A percentile compares a stretch with the other conserved stretches of the same genome.
phyloP scores from a whole-genome alignment of 305 asterid genomes.

The Solanum hybrid region DNA sequence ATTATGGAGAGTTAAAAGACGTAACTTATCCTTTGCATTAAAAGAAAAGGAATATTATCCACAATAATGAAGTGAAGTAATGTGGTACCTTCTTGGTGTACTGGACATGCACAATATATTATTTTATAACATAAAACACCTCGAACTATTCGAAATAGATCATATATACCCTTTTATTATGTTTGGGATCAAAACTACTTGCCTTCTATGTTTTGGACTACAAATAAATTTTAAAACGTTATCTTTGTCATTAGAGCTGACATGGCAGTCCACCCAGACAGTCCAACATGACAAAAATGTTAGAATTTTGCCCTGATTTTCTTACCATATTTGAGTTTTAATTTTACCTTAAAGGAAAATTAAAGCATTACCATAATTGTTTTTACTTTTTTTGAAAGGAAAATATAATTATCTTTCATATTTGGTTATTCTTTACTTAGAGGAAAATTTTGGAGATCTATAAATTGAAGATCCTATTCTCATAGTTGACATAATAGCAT shows the following conservation, averaged over 20 bases:
- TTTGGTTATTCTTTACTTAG: neutral
- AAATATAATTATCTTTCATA: neutral
- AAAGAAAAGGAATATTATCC: no score
- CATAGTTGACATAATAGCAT: neutral
- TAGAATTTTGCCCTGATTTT: neutral
- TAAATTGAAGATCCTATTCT: neutral
- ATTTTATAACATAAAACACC: neutral
- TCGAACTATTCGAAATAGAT: neutral
- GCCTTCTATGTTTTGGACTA: neutral
- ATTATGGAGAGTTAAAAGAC: no score
- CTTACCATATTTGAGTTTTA: neutral
- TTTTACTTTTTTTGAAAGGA: no score
- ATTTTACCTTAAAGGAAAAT: neutral
- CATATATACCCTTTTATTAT: neutral
- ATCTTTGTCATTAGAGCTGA: neutral
- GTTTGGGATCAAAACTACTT: neutral
- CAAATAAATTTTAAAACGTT: no score
- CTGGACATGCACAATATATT: neutral
- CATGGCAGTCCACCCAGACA: neutral
- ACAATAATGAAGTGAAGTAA: no score
- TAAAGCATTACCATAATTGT: neutral
- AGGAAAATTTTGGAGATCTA: no score
- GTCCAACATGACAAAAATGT: neutral
- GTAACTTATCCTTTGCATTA: no score
- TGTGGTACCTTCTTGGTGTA: neutral